Evolutionary conservation across 2,329 filamentous ascomycete species (phyloP), one percentile per base, ranked within the genome.

Genomic region (Diplodia mutila): DNA sequence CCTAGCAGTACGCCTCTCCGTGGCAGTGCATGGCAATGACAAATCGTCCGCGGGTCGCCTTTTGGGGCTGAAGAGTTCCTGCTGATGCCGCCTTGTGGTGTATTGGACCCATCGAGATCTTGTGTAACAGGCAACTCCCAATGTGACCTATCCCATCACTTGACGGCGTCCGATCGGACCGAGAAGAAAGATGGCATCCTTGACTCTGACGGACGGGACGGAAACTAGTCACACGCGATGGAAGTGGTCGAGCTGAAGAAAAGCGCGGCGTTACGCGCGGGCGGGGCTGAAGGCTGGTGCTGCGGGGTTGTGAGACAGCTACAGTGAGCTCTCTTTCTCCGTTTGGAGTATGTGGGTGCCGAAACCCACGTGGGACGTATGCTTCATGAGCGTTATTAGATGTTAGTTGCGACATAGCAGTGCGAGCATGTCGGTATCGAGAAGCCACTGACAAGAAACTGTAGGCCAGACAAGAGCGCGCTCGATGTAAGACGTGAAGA

Each of bases 101-200:
- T 39, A 37, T 37, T 34, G 32, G 29, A 55, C 29, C 53, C 29
- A 12, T 27, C 25, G 25, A 53, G 51, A 53, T 32, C 51, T 32
- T 53, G 51, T 32, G 25, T 18, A 5, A 53, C 29, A 8, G 9
- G 7, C 51, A 32, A 6, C 25, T 39, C 12, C 53, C 14, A 39
- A 46, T 55, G 53, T 37, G 53, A 55, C 29, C 53, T 55, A 37
- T 55, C 53, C 29, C 53, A 37, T 37, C 25, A 12, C 32, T 52
- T n/a, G 53, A 54, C 23, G 21, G 29, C 25, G 11, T 11, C n/a
- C 53, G 53, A 34, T 18, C 53, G 29, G 53, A 39, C 53, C 34
- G 32, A 21, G 18, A n/a, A 55, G 34, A 55, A 37, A 37, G 51
- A 54, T 29, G 29, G 4, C 53, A 55, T 37, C 32, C n/a, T 55